Percentiles rank a stretch among this genome's conserved stretches.
Conservation (phyloP, 2,329 filamentous ascomycete genomes). For the Exophiala viscosa region DNA sequence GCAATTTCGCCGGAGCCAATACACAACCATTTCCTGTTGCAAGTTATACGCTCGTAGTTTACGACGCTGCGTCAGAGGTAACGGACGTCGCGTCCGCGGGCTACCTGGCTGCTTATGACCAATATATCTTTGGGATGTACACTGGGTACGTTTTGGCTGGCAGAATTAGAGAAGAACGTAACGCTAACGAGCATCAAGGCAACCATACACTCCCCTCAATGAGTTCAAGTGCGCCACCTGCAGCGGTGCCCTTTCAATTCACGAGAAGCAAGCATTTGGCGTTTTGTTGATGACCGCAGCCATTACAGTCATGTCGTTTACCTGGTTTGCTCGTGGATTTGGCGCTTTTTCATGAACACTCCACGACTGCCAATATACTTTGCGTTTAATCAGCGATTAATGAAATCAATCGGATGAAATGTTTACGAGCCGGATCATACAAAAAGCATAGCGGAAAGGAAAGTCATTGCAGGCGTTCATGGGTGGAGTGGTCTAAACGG, state of each 20-base stretch:
- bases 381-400: constrained; percentile 9
- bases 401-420: constrained; percentile 18
- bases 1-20: constrained; percentile 47
- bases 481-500: constrained; percentile 3
- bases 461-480: constrained; percentile 3
- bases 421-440: constrained; percentile 15
- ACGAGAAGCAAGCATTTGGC: constrained; percentile 54
- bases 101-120: constrained; percentile 50
- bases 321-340: constrained; percentile 47
- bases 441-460: constrained; percentile 14
- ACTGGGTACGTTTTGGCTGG: constrained; percentile 33
- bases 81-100: constrained; percentile 53
- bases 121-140: constrained; percentile 63
- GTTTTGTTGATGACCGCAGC: constrained; percentile 54
- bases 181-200: constrained; percentile 29
- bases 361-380: constrained; percentile 2
- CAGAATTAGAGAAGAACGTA: neutral
- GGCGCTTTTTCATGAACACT: constrained; percentile 31
- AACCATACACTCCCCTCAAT: constrained; percentile 31
- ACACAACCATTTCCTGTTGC: constrained; percentile 54
- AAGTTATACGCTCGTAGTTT: constrained; percentile 61
- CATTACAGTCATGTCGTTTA: constrained; percentile 57
- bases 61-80: constrained; percentile 54
- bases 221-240: constrained; percentile 58
- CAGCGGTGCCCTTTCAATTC: constrained; percentile 47